Base-by-base conservation (phyloP, 106 monocot species). In the Acanthochlamys bracteata region DNA sequence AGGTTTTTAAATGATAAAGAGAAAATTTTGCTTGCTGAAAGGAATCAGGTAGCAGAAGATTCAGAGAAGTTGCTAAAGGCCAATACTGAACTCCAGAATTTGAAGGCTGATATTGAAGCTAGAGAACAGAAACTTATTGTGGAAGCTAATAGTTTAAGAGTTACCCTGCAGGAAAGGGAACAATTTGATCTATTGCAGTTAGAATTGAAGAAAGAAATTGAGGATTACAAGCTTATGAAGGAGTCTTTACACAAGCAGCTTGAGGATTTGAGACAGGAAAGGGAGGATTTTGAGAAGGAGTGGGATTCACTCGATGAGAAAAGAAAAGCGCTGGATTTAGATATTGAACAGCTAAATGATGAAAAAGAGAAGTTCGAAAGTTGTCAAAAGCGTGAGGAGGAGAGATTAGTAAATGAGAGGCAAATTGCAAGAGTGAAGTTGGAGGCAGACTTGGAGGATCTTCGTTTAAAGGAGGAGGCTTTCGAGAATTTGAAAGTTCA, bases 231-330 rank as follows among this genome's bases (percentile, higher is more conserved):
- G 60, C 65, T 65, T 53, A 60, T 76, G 45, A 85, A 74, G 46
- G 83, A 76, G 51, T 83, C 83, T 25, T 76, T 98, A 58, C 56
- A 22, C 20, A 76, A 73, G 49, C 82, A 91, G 42, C 70, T 4
- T 4, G 91, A 91, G 57, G 84, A 88, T 61, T 69, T 98, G 68
- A 79, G 70, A 63, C 47, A 76, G 66, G 88, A 91, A 68, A 91
- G 73, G 21, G 76, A 81, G 71, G 85, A 75, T n/a, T 98, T 98
- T 83, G 96, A 96, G 65, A 76, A 64, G 55, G 91, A 91, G 8
- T 98, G 96, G 96, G 91, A 98, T 69, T 71, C 39, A 0, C 59
- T 98, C 47, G 96, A 98, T 66, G 96, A 88, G 71, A 92, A 88
- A 69, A 91, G 71, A 65, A 19, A 62, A 46, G 63, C 57, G 60